Conservation (phyloP, 2,329 filamentous ascomycete species). For the Pseudocercospora macadamiae region DNA sequence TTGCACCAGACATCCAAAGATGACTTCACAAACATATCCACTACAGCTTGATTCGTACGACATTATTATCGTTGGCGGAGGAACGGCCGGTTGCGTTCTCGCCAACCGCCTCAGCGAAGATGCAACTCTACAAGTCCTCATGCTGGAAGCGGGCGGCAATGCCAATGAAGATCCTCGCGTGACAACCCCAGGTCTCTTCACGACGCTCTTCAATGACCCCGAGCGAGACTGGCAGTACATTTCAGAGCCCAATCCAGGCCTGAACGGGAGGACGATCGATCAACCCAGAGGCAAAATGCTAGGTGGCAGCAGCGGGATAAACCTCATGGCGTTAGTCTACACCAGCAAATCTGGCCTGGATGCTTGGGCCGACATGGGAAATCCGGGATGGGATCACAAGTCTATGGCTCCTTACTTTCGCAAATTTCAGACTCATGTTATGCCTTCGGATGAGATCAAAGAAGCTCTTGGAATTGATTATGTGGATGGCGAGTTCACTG, state of each 20-base stretch:
- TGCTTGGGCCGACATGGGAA: conserved; percentile 36
- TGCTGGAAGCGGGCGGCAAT: conserved; percentile 33
- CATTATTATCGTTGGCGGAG: conserved; percentile 33
- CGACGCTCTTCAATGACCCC: conserved; percentile 2
- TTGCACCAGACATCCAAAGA: neutral
- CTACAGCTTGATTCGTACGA: conserved; percentile 20
- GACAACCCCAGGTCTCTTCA: conserved; percentile 3
- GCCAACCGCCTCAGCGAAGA: conserved; percentile 28
- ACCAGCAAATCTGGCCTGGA: conserved; percentile 34
- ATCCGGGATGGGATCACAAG: conserved; percentile 40
- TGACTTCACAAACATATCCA: neutral
- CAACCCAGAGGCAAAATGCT: conserved; percentile 41
- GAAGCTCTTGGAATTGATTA: conserved; percentile 6
- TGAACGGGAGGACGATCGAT: conserved; percentile 24
- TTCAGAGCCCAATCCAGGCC: conserved; percentile 5
- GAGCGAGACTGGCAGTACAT: conserved; percentile 8
- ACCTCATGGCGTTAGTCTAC: conserved; percentile 37
- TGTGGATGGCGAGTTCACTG: conserved; percentile 35
- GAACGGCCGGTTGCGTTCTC: conserved; percentile 32
- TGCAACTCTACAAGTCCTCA: conserved; percentile 24
- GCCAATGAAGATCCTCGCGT: conserved; percentile 1
- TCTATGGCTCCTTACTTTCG: conserved; percentile 11
- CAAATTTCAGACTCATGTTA: conserved; percentile 7
- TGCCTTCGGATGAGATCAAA: neutral
- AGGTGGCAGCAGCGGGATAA: conserved; percentile 46